A percentile compares a stretch with the other conserved stretches of the same genome.
These are phyloP conservation scores for Entomortierella chlamydospora DNA, from an alignment of 192 early-diverging fungal genomes.

Conservation along the genomic window DNA sequence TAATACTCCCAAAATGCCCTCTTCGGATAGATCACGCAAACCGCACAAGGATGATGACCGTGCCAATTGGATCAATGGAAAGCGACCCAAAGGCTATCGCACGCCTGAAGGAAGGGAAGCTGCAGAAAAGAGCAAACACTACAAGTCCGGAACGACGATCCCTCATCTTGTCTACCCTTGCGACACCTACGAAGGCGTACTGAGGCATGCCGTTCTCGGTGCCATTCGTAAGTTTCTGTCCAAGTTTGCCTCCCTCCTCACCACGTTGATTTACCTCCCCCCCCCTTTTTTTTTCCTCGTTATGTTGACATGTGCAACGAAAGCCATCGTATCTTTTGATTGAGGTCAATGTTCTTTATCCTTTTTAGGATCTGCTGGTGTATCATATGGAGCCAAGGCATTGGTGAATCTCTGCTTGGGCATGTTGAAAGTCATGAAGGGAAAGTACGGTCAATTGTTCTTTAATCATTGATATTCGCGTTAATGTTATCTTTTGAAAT, in stretches of 20 bases:
- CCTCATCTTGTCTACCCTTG: conserved; percentile 31
- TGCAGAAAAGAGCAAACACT: conserved; percentile 42
- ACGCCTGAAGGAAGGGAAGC: conserved; percentile 46
- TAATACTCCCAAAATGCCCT: neutral
- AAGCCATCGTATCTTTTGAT: neutral
- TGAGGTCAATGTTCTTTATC: neutral
- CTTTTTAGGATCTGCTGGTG: conserved; percentile 30
- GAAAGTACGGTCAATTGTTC: conserved; percentile 15
- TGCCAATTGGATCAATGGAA: conserved; percentile 44
- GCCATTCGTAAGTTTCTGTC: conserved; percentile 42
- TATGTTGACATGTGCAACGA: conserved; percentile 6
- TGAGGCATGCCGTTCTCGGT: conserved; percentile 41
- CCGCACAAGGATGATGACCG: conserved; percentile 15
- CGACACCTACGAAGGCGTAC: conserved; percentile 45
- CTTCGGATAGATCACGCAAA: conserved; percentile 7
- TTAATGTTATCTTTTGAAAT: no score
- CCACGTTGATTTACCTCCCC: neutral
- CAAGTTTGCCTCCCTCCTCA: neutral
- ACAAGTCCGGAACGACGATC: conserved; percentile 39
- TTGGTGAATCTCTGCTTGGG: conserved; percentile 48
- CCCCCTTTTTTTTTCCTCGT: neutral
- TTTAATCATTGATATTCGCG: no score
- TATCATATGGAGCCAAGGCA: conserved; percentile 43
- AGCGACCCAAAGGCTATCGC: conserved; percentile 48
- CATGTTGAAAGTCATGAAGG: conserved; percentile 51